A percentile compares a stretch with the other conserved stretches of the same genome.
These are phyloP conservation scores for Trichoderma afroharzianum DNA, from an alignment of 2,329 filamentous ascomycete species.

Conservation along the genomic window DNA sequence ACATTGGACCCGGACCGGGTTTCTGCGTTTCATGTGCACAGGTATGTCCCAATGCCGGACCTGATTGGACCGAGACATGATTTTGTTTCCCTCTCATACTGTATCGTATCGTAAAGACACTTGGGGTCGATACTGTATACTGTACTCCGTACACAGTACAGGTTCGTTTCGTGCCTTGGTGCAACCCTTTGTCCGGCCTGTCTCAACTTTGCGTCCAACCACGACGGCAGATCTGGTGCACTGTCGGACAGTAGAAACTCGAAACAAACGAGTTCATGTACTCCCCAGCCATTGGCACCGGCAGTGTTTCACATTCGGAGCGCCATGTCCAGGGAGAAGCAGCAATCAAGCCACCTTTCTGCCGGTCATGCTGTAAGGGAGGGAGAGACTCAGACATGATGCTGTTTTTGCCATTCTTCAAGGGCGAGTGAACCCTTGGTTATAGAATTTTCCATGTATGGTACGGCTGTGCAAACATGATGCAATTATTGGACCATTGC, in stretches of 20 bases:
- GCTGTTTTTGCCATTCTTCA: background rate
- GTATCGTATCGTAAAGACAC: background rate
- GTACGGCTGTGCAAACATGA: too few species aligned
- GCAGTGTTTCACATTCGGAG: conserved; percentile 3
- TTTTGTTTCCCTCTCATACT: background rate
- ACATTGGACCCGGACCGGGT: background rate
- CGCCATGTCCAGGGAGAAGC: background rate
- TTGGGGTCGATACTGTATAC: background rate
- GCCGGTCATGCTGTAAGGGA: background rate
- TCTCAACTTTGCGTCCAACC: background rate
- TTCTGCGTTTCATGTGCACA: conserved; percentile 7
- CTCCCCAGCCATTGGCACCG: background rate
- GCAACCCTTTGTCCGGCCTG: background rate
- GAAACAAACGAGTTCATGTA: conserved; percentile 2
- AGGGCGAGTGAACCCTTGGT: background rate
- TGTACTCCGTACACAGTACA: background rate
- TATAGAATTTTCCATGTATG: background rate
- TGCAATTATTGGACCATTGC: background rate
- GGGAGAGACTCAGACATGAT: background rate
- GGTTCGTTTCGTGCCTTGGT: background rate
- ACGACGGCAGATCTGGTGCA: conserved; percentile 1
- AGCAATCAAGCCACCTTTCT: background rate
- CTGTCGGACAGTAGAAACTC: background rate
- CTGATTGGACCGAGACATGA: conserved; percentile 4
- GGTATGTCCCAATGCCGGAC: background rate